These are phyloP conservation scores for Epichloe glyceriae DNA, from an alignment of 2,329 filamentous ascomycete species.

Conservation along the genomic window DNA sequence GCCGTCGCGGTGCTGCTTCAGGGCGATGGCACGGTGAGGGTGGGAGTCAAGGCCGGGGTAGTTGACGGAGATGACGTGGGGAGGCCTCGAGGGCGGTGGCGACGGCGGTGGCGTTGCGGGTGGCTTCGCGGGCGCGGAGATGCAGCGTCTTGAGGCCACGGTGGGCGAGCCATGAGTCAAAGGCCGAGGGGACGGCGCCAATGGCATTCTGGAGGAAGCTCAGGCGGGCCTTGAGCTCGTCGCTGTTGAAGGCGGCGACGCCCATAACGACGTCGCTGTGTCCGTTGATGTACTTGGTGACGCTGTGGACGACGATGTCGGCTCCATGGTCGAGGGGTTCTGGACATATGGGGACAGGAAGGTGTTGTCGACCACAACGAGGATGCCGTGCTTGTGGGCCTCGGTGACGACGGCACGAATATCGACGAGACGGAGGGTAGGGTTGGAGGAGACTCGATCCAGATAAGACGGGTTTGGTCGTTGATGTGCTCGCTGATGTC, in stretches of 20 bases:
- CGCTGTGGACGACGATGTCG: conserved; percentile 91
- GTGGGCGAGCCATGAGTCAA: conserved; percentile 97
- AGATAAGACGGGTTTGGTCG: conserved; percentile 81
- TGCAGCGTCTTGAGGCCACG: conserved; percentile 94
- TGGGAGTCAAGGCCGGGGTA: conserved; percentile 88
- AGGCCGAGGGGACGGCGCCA: conserved; percentile 84
- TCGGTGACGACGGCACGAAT: conserved; percentile 72
- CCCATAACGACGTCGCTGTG: conserved; percentile 97
- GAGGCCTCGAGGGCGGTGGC: conserved; percentile 60
- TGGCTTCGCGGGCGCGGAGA: conserved; percentile 76
- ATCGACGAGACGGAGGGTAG: conserved; percentile 84
- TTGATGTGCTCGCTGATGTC: conserved; percentile 78
- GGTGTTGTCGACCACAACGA: conserved; percentile 98
- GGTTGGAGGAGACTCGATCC: conserved; percentile 92
- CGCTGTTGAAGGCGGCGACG: conserved; percentile 85
- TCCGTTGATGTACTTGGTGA: conserved; percentile 99
- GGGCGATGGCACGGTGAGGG: conserved; percentile 69
- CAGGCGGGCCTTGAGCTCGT: conserved; percentile 62
- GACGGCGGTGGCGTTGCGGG: conserved; percentile 65
- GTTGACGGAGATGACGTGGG: conserved; percentile 80
- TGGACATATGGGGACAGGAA: conserved; percentile 95
- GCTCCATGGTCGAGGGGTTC: conserved; percentile 93
- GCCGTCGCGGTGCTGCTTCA: conserved; percentile 84
- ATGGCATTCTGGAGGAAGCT: conserved; percentile 95
- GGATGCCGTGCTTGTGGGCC: conserved; percentile 77